Percentiles rank a stretch among this genome's conserved stretches.
phyloP scores from a whole-genome alignment of 2,329 filamentous ascomycete species.

The Cryphonectria radicalis region DNA sequence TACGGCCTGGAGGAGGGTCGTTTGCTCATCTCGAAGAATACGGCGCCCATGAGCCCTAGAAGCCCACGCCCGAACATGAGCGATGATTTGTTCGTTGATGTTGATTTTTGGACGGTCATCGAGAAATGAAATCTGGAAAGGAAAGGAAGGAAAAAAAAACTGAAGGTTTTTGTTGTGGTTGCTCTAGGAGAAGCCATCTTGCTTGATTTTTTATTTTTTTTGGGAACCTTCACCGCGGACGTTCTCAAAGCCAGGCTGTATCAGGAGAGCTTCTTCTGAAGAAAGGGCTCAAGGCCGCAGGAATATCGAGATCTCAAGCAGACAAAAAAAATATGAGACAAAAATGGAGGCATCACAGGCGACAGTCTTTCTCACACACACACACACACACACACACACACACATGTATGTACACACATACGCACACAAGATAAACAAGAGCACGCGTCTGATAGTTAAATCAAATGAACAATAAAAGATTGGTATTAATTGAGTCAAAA shows the following conservation, averaged over 20 bases:
- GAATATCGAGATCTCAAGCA: neutral
- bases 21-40: slow-evolving; percentile 11
- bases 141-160: too few species aligned
- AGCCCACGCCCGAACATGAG: slow-evolving; percentile 16
- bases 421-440: neutral
- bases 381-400: neutral
- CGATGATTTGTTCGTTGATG: neutral
- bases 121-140: neutral
- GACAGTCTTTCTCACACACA: neutral
- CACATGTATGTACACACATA: neutral
- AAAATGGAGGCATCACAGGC: neutral
- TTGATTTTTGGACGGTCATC: neutral
- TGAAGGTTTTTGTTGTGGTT: neutral
- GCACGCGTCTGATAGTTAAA: slow-evolving; percentile 1
- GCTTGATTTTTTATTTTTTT: neutral
- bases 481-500: slow-evolving; percentile 9
- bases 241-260: neutral
- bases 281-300: neutral
- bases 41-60: neutral
- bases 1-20: neutral
- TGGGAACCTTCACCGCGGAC: neutral
- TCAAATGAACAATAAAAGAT: slow-evolving; percentile 18
- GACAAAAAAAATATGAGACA: slow-evolving; percentile 15
- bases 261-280: neutral
- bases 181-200: neutral